Base-by-base conservation (phyloP, 2,329 filamentous ascomycete species). In the Camptophora hylomeconis region DNA sequence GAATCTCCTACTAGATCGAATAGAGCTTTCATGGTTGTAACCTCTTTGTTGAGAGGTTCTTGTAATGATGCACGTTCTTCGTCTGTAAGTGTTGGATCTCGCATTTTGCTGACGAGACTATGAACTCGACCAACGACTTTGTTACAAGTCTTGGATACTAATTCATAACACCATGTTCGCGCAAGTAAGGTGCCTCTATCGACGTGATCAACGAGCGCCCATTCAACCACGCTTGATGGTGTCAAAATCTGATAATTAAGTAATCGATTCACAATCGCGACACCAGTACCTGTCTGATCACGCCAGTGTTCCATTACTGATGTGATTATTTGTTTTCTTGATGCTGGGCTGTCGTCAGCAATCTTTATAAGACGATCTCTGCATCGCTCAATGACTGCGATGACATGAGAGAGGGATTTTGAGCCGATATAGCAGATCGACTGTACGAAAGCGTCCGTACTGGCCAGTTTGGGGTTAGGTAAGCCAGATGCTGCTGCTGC, bases 241-340 rank as follows among this genome's bases (percentile, higher is more conserved):
- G 79, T 84, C 19, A 98, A 67, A 45, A 98, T 93, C 9, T 81
- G 86, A 60, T 94, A 98, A 59, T 95, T 98, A 44, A 98, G 75
- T 4, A 98, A 69, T 57, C 95, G 95, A 62, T 95, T 87, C 34
- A 95, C 70, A 45, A 98, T 92, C 44, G 80, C 81, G 42, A 95
- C 72, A 3, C 84, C 89, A 23, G 92, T 77, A 35, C 89, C 89
- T 0, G 87, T 84, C 46, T 98, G 87, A 17, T 87, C 77, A 25
- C 72, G 70, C 89, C 89, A 98, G 61, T 94, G 98, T 21, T 75
- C 67, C 62, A 94, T 81, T 20, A 95, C 84, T 4, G 81, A 81
- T 4, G 77, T 72, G 44, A 95, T 80, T 47, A 98, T 92, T 55
- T 98, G 89, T 22, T 75, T 70, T 21, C 84, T 74, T 1, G 83